Evolutionary conservation across 1,284 basidiomycete species (phyloP).

Genomic region (Peniophora sp.): DNA sequence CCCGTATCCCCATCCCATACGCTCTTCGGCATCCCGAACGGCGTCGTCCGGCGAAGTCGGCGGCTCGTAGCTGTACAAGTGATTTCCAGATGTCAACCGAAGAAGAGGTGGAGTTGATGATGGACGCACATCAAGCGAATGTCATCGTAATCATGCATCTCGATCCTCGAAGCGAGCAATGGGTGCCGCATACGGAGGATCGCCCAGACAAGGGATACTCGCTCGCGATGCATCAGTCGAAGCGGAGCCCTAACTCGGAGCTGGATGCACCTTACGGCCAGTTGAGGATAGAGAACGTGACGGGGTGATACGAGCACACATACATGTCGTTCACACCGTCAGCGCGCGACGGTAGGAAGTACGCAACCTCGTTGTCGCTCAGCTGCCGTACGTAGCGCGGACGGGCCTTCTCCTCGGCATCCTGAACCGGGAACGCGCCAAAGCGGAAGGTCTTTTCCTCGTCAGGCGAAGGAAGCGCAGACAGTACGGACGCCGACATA

Average conservation of each 20-base stretch:
- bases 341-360: slow-evolving; percentile 65
- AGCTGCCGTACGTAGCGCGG: slow-evolving; percentile 34
- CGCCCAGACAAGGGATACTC: slow-evolving; percentile 60
- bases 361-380: slow-evolving; percentile 62
- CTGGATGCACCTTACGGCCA: slow-evolving; percentile 53
- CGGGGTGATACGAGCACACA: slow-evolving; percentile 13
- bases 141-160: slow-evolving; percentile 56
- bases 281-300: no score
- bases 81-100: slow-evolving; percentile 1
- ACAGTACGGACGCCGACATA: not conserved
- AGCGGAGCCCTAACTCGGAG: slow-evolving; percentile 50
- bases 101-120: not conserved
- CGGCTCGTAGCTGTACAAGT: slow-evolving; percentile 35
- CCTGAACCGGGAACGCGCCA: not conserved
- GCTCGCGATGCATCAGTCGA: slow-evolving; percentile 30
- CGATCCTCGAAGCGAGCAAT: slow-evolving; percentile 50
- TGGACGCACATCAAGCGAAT: slow-evolving; percentile 53
- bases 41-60: slow-evolving; percentile 38
- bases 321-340: slow-evolving; percentile 81
- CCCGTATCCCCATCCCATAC: slow-evolving; percentile 42
- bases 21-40: slow-evolving; percentile 38
- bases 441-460: no score
- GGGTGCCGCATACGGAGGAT: slow-evolving; percentile 63
- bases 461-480: not conserved
- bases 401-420: not conserved